Evolutionary conservation across 768 basidiomycete genomes (phyloP).

Genomic region (Naganishia randhawae): DNA sequence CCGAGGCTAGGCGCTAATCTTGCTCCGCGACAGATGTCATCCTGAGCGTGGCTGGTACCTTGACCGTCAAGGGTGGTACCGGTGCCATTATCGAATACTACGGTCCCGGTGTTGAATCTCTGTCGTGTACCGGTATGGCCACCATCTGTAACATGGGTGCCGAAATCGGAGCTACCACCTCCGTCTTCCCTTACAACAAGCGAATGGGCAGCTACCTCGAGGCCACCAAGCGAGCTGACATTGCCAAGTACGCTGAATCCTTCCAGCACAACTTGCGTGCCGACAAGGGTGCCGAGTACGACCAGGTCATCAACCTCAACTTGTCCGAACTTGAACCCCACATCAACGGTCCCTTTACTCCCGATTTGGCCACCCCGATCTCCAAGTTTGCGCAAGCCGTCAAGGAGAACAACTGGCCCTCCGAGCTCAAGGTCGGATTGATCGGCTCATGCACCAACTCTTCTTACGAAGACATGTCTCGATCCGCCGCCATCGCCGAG

Average conservation of each 20-base stretch:
- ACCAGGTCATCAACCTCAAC: constrained; percentile 90
- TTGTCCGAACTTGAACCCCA: constrained; percentile 96
- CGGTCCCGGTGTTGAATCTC: constrained; percentile 88
- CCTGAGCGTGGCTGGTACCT: constrained; percentile 96
- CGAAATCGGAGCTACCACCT: constrained; percentile 98
- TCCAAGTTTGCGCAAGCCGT: constrained; percentile 89
- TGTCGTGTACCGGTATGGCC: constrained; percentile 98
- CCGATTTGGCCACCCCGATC: constrained; percentile 95
- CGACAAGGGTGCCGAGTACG: constrained; percentile 85
- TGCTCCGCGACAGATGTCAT: constrained; percentile 69
- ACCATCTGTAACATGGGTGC: constrained; percentile 99
- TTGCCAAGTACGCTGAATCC: constrained; percentile 79
- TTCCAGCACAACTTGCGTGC: constrained; percentile 88
- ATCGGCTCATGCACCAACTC: constrained; percentile 99
- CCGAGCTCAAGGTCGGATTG: constrained; percentile 92
- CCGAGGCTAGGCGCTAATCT: constrained; percentile 21
- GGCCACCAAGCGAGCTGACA: constrained; percentile 85
- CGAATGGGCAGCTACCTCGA: constrained; percentile 91
- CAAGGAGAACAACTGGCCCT: constrained; percentile 93
- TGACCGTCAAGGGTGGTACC: constrained; percentile 99
- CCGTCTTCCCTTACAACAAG: constrained; percentile 95
- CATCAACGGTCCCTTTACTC: constrained; percentile 99
- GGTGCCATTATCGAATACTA: constrained; percentile 98
- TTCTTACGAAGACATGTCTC: constrained; percentile 99
- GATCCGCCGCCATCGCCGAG: constrained; percentile 86